Percentiles rank a stretch among this genome's conserved stretches.
Conservation (phyloP, 2,329 filamentous ascomycete genomes). For the Aspergillus novoparasiticus region DNA sequence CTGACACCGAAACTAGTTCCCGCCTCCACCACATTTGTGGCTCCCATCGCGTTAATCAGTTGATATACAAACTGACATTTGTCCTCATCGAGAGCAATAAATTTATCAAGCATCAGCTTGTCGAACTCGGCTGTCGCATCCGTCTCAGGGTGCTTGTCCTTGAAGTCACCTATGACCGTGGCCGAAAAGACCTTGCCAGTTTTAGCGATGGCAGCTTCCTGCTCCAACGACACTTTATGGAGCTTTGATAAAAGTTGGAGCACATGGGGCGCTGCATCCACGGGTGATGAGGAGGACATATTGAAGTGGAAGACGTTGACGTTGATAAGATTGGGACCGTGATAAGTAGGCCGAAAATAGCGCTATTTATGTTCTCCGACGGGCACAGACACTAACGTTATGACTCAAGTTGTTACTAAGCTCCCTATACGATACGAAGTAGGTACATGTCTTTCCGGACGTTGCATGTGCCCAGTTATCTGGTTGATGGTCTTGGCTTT, state of each 20-base stretch:
- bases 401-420: too few species aligned
- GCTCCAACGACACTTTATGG: conserved; percentile 23
- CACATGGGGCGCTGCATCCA: conserved; percentile 25
- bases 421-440: too few species aligned
- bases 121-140: conserved; percentile 22
- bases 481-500: too few species aligned
- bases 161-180: conserved; percentile 17
- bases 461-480: too few species aligned
- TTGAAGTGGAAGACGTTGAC: background rate
- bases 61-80: conserved; percentile 62
- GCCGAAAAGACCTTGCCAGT: conserved; percentile 25
- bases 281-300: conserved; percentile 13
- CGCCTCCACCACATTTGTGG: conserved; percentile 59
- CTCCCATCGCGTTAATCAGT: conserved; percentile 53
- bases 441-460: too few species aligned
- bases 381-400: too few species aligned
- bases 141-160: conserved; percentile 6
- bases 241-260: conserved; percentile 24
- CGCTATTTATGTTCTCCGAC: too few species aligned
- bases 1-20: conserved; percentile 65
- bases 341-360: too few species aligned
- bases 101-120: conserved; percentile 50
- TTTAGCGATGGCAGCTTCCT: conserved; percentile 24
- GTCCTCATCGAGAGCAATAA: conserved; percentile 62
- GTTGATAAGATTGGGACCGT: too few species aligned